Base-by-base conservation (phyloP, 768 basidiomycete species). In the Mycena leptocephala region DNA sequence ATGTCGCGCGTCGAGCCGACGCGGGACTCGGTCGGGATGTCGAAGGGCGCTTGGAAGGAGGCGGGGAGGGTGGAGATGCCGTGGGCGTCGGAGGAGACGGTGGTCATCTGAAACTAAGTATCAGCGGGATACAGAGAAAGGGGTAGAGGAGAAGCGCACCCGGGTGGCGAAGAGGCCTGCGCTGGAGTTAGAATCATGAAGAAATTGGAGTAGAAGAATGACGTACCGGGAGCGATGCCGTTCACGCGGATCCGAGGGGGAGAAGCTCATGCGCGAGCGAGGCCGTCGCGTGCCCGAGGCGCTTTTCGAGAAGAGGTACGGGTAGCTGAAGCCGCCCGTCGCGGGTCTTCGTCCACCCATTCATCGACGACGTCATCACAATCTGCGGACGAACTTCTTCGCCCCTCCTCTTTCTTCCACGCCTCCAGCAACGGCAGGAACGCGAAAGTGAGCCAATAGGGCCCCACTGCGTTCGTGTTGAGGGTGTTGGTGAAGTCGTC, bases 361-460 rank as follows among this genome's bases (percentile, higher is more conserved):
- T 90, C 89, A 90, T 89, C 63, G 88, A 88, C 62, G 86, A 87
- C 1, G 89, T 90, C 86, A 90, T 89, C 37, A 90, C 81, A 33
- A 90, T 81, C 79, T 89, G 88, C 2, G 89, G 88, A 84, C 87
- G 73, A 90, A 89, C 65, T 82, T 85, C 67, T 81, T 81, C 10
- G 81, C 82, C 24, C 75, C 80, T 81, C 78, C 3, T 79, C 78
- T 46, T 80, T 80, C 78, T 88, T 88, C 87, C 89, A 88, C 67
- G 86, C 87, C 76, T 89, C 88, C 7, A 91, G 83, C 0, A 92
- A 82, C 8, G 90, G 90, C 4, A 92, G 83, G 83, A 90, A 90
- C n/a, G 90, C 90, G 76, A 91, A 89, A 0, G 90, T 88, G 24
- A 90, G 83, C 88, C 90, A 92, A 80, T 90, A 90, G 7, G 90